Evolutionary conservation across 176 grass and related monocot genomes (phyloP), one percentile per base, ranked within the genome.

Genomic region (Microstegium vimineum): DNA sequence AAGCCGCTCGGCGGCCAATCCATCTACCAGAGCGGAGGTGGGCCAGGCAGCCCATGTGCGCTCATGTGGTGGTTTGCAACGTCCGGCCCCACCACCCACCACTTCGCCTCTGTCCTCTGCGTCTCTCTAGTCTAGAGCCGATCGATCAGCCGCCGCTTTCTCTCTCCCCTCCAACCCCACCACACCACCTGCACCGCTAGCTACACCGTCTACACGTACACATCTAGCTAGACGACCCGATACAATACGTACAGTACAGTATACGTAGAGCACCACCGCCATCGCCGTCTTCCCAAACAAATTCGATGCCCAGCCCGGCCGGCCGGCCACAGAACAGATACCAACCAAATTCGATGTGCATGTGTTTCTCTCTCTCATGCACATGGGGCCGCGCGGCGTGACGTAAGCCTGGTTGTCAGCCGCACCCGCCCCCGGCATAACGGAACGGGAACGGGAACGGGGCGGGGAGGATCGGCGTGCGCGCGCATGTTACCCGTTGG

Each of bases 51-150:
- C 76, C 86, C 91, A 93, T 93, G 91, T 93, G 91, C 91, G 81
- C 69, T 85, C 91, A 93, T 90, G 91, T 87, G 91, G 87, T 90
- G 84, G 91, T 90, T 93, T 81, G 84, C 84, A 70, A 71, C 81
- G 22, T 31, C 45, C 69, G 91, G 77, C 0, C 87, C 91, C 91
- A 85, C 80, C 86, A 78, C 82, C 77, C 85, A 89, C 90, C 81
- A 73, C 86, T 71, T 87, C 26, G 9, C 18, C 56, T 12, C 54
- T 45, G 42, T 45, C 42, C 83, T 45, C 42, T n/a, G n/a, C n/a
- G n/a, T 77, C 77, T 62, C 68, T 64, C 6, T 7, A 8, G 49
- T 80, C 54, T 67, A 25, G 18, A 41, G 36, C 36, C 36, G 6
- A 7, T 7, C 36, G 35, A 6, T 5, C 34, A 5, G 2, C 34